Evolutionary conservation across 441 rosid species (phyloP).

Genomic region (Eugenia klotzschiana): DNA sequence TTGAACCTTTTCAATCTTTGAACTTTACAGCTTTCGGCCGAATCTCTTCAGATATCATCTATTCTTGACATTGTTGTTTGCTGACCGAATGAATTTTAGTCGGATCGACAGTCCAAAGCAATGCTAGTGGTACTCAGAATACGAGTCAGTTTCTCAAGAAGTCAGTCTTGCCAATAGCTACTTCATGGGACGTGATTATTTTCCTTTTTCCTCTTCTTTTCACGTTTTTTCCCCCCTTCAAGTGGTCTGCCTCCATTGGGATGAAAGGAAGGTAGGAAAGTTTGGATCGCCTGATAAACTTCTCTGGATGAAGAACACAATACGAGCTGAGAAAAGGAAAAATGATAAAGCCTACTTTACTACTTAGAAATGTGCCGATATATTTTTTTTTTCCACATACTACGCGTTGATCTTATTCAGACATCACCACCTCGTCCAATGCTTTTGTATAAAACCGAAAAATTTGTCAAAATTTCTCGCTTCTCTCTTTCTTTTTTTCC

Average conservation of each 20-base stretch:
- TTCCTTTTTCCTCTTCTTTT: neutral
- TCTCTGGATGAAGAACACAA: neutral
- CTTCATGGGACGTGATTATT: neutral
- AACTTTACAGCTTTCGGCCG: neutral
- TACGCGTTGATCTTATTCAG: no score
- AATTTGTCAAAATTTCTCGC: neutral
- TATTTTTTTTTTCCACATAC: neutral
- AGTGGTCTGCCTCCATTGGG: neutral
- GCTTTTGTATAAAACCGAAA: neutral
- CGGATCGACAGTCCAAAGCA: neutral
- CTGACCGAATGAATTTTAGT: neutral
- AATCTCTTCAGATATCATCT: neutral
- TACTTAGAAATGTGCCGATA: neutral
- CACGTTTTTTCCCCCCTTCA: no score
- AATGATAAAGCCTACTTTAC: neutral
- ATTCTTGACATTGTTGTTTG: neutral
- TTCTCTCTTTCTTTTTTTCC: neutral
- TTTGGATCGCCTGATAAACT: neutral
- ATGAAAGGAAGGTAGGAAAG: neutral
- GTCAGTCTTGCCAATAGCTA: neutral
- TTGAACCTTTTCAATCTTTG: neutral
- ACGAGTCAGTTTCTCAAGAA: neutral
- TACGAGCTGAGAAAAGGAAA: neutral
- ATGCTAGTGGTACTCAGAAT: neutral
- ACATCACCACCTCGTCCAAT: neutral